phyloP scores from a whole-genome alignment of 192 early-diverging fungal genomes.

The Umbelopsis sp. region DNA sequence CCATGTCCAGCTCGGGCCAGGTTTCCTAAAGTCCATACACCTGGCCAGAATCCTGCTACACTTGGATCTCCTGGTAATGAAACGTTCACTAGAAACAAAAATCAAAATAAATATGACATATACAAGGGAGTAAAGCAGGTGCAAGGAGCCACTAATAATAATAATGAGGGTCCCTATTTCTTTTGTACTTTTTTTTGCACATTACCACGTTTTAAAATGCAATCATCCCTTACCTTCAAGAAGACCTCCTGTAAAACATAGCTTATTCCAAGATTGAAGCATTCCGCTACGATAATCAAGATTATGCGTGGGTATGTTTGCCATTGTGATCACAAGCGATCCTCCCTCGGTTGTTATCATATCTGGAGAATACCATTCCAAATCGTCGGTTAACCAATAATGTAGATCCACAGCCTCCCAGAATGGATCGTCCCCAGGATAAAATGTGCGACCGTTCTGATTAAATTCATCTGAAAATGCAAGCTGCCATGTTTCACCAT shows the following conservation, averaged over 20 bases:
- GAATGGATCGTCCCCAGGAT: constrained; percentile 51
- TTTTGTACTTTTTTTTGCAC: background rate
- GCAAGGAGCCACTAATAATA: background rate
- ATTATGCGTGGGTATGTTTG: constrained; percentile 18
- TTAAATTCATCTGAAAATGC: constrained; percentile 67
- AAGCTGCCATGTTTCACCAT: constrained; percentile 51
- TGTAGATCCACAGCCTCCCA: constrained; percentile 58
- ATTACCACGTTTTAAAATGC: too few species aligned
- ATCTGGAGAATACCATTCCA: constrained; percentile 59
- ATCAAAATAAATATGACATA: background rate
- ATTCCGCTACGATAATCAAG: constrained; percentile 55
- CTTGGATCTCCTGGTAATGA: constrained; percentile 52
- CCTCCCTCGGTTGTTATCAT: constrained; percentile 52
- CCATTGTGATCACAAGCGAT: constrained; percentile 51
- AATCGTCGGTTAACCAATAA: constrained; percentile 54
- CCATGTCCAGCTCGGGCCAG: constrained; percentile 60
- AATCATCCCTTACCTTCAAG: constrained; percentile 44
- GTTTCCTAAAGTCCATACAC: constrained; percentile 62
- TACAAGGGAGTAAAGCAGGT: too few species aligned
- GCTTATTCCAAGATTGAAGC: constrained; percentile 68
- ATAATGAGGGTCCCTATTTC: background rate
- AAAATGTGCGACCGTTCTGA: constrained; percentile 54
- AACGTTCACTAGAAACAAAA: constrained; percentile 37
- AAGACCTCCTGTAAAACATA: constrained; percentile 63
- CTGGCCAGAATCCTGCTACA: constrained; percentile 58